Evolutionary conservation across 202 grass and related monocot genomes (phyloP).

Genomic region (Panicum virgatum): DNA sequence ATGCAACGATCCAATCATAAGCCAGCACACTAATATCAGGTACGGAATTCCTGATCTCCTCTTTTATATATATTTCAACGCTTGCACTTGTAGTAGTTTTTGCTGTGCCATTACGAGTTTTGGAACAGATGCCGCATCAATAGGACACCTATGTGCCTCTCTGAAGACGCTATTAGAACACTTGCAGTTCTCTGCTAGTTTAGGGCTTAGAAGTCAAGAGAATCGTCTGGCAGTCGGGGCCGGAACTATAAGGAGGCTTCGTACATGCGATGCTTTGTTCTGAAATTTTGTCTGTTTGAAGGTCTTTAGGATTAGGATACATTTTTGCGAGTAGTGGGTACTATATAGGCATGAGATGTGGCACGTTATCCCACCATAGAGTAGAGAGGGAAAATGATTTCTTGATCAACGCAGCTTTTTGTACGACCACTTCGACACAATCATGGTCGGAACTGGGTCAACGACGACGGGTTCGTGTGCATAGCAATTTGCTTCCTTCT

Average conservation of each 20-base stretch:
- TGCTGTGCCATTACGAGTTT: background rate
- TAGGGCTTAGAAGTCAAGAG: background rate
- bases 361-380: too few relatives aligned
- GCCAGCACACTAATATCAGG: background rate
- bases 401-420: too few relatives aligned
- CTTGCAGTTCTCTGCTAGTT: background rate
- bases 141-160: too few relatives aligned
- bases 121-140: background rate
- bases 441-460: too few relatives aligned
- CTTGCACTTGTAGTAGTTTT: background rate
- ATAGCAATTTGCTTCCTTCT: too few relatives aligned
- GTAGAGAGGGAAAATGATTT: too few relatives aligned
- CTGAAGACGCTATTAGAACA: too few relatives aligned
- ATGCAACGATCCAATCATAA: background rate
- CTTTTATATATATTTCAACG: background rate
- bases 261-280: background rate
- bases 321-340: too few relatives aligned
- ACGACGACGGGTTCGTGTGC: too few relatives aligned
- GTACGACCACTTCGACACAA: too few relatives aligned
- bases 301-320: background rate
- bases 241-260: background rate
- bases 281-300: background rate
- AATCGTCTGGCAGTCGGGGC: background rate
- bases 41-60: constrained; percentile 1
- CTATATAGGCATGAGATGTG: too few relatives aligned